Conservation (phyloP, 352 stramenopile genomes). For the Phytophthora ohioensis region DNA sequence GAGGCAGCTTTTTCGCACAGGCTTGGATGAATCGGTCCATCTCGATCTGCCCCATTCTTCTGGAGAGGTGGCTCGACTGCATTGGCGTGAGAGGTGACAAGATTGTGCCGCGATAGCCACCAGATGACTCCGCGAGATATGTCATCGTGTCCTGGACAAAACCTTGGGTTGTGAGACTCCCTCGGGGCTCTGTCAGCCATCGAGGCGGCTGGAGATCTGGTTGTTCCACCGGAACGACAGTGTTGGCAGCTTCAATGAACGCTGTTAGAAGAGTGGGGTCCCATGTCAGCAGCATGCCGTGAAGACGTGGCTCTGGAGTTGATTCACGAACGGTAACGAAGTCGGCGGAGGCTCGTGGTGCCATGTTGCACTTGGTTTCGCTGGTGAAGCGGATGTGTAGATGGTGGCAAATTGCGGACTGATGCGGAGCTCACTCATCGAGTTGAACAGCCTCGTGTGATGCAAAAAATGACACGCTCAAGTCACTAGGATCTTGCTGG, state of each 20-base stretch:
- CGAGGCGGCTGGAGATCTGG: slow-evolving; percentile 25
- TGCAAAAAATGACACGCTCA: slow-evolving; percentile 22
- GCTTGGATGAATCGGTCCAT: slow-evolving; percentile 55
- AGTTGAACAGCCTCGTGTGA: background rate
- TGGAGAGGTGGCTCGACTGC: slow-evolving; percentile 40
- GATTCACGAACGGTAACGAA: slow-evolving; percentile 17
- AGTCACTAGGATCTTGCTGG: slow-evolving; percentile 17
- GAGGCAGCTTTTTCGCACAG: slow-evolving; percentile 39
- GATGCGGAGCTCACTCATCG: background rate
- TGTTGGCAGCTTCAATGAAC: slow-evolving; percentile 41
- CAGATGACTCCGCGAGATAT: slow-evolving; percentile 38
- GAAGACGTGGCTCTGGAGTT: slow-evolving; percentile 2
- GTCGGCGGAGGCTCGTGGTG: slow-evolving; percentile 26
- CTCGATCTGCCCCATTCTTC: slow-evolving; percentile 48
- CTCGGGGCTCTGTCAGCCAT: slow-evolving; percentile 43
- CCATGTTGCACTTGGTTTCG: slow-evolving; percentile 10
- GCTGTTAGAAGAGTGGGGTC: slow-evolving; percentile 21
- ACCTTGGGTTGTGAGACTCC: slow-evolving; percentile 35
- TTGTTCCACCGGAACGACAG: slow-evolving; percentile 32
- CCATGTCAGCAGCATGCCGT: slow-evolving; percentile 32
- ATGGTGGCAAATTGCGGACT: slow-evolving; percentile 27
- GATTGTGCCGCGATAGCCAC: slow-evolving; percentile 19
- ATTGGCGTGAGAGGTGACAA: slow-evolving; percentile 39
- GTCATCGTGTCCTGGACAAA: slow-evolving; percentile 39
- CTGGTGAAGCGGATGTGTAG: background rate